Base-by-base conservation (phyloP, 352 stramenopile species). In the Globisporangium yorkense region DNA sequence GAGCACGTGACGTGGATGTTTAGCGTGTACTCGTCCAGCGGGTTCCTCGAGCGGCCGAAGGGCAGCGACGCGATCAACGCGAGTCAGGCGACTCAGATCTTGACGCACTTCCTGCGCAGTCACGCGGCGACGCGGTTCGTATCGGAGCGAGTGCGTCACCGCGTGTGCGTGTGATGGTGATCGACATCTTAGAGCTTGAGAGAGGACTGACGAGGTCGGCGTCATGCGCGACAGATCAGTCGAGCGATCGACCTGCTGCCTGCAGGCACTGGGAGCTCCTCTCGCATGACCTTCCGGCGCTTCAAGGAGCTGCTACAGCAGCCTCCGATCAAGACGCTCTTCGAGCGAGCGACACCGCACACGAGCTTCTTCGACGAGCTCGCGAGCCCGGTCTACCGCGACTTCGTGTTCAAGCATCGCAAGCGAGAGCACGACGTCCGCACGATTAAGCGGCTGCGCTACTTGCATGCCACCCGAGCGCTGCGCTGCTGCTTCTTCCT, bases 1-100 rank as follows among this genome's bases (percentile, higher is more conserved):
- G 75, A 87, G 54, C 80, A 89, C 27, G 51, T 88, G 24, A 51
- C 44, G 15, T 92, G 76, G 76, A 66, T 70, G 15, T 89, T 89
- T 40, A 73, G 70, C 43, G 62, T 80, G 33, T 89, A 84, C 50
- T 57, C 65, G 3, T 88, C 77, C 41, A 67, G 63, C 31, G 76
- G 79, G 27, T 84, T 67, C 48, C 56, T 89, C 21, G 75, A 92
- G 31, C 57, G 76, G 31, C 41, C 44, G 44, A 49, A 65, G 39
- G 66, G 78, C 31, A 46, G 47, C 0, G 72, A 67, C 6, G 57
- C 65, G 3, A 67, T 88, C 41, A 48, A 70, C 18, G 68, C 55
- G 9, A 62, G 54, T 31, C 70, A 92, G 35, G 57, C 86, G 43
- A 69, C 64, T 13, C 54, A 79, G 20, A 68, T 92, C 45, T 63